Evolutionary conservation across 371 early-diverging fungal species (phyloP).

Genomic region (Mucor racemosus): DNA sequence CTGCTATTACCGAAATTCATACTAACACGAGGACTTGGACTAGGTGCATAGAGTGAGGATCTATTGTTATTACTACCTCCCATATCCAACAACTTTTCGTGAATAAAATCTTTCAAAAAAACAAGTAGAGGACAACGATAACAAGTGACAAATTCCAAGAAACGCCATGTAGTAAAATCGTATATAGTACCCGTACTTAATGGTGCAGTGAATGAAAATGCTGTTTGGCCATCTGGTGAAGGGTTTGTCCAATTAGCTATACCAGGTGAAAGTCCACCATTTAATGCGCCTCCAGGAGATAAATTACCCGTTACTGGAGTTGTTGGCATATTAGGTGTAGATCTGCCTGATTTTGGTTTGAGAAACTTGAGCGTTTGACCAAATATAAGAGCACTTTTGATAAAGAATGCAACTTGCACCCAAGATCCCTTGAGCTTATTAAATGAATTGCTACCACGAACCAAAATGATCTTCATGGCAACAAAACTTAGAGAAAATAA

Average conservation of each 20-base stretch:
- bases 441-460: conserved; percentile 52
- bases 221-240: conserved; percentile 9
- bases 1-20: conserved; percentile 11
- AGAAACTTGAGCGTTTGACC: conserved; percentile 34
- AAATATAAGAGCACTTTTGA: conserved; percentile 43
- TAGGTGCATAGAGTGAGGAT: conserved; percentile 21
- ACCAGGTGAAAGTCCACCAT: conserved; percentile 14
- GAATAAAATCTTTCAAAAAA: conserved; percentile 54
- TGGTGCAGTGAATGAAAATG: conserved; percentile 23
- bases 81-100: conserved; percentile 46
- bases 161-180: conserved; percentile 62
- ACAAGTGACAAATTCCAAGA: conserved; percentile 57
- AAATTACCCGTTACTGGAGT: conserved; percentile 9
- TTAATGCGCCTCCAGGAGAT: conserved; percentile 24
- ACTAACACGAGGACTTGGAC: conserved; percentile 13
- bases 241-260: conserved; percentile 2
- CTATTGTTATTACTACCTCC: conserved; percentile 12
- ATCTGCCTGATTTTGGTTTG: conserved; percentile 22
- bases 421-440: conserved; percentile 50
- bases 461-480: conserved; percentile 60
- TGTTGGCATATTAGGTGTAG: conserved; percentile 17
- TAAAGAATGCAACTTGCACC: conserved; percentile 47
- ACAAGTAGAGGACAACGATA: conserved; percentile 57
- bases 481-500: conserved; percentile 54
- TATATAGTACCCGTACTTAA: conserved; percentile 30